Evolutionary conservation across 1,284 basidiomycete species (phyloP), one percentile per base, ranked within the genome.

Genomic region (Cryptococcus floricola): DNA sequence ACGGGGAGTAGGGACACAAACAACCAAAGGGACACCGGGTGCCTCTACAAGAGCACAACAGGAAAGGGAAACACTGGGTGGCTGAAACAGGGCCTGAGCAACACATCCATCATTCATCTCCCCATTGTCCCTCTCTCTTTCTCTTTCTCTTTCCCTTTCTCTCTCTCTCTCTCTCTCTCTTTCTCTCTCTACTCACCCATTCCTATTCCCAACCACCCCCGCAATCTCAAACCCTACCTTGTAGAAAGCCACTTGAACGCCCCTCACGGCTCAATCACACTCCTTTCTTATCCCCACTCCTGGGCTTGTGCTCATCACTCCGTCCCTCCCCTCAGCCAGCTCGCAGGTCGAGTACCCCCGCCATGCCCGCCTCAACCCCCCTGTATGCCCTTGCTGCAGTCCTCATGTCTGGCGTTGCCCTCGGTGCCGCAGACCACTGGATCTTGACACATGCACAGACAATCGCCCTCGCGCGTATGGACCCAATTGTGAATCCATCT

Each of bases 401-500:
- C n/a, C 42, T 43, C 25, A 53, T 59, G 52, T 50, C 48, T 25
- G 34, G 41, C 44, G 37, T 55, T 38, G 31, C 52, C 9, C 42
- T 53, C 16, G 61, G 44, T 38, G 61, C 45, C 5, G 23, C 56
- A 2, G 69, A 69, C 42, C 64, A 66, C 50, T 71, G 65, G 48
- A 64, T 73, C 63, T 54, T 71, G 50, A 65, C 65, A 27, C 43
- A 64, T n/a, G 47, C 60, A 12, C 56, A 67, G 8, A 57, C 67
- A 0, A 55, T 79, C 48, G 66, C 66, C 25, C 58, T 71, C 13
- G 62, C 68, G 1, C 65, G 78, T 13, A 60, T 78, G 48, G 79
- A 80, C 57, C 75, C 79, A 1, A 78, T 80, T 59, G 70, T 79
- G 57, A 64, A 65, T 31, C 74, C 75, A 4, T 70, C 69, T 19